Conservation (phyloP, 1,284 basidiomycete genomes). For the Pascua sp. region DNA sequence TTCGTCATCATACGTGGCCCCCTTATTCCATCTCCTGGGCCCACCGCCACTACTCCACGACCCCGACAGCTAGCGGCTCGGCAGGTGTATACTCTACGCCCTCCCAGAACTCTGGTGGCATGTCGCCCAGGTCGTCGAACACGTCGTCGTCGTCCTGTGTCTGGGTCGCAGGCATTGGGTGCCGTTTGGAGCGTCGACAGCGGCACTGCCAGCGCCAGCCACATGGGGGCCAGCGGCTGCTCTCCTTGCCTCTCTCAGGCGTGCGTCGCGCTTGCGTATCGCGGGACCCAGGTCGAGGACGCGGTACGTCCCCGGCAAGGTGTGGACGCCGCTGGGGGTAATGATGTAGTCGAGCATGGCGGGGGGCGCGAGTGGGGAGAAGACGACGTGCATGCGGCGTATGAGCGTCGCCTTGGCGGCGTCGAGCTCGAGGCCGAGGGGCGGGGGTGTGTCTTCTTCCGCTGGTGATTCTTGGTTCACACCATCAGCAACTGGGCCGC, state of each 20-base stretch:
- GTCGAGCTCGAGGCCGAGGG: slow-evolving; percentile 4
- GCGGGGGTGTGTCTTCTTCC: not conserved
- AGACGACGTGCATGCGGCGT: slow-evolving; percentile 59
- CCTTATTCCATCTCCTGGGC: too few relatives aligned
- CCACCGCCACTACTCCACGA: slow-evolving; percentile 4
- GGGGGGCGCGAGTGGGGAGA: slow-evolving; percentile 62
- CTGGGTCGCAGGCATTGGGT: too few relatives aligned
- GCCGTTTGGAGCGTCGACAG: not conserved
- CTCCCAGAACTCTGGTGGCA: slow-evolving; percentile 39
- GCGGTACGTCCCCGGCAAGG: slow-evolving; percentile 24
- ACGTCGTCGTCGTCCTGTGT: slow-evolving; percentile 7
- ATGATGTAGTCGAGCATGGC: slow-evolving; percentile 70
- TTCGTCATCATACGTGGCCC: too few relatives aligned
- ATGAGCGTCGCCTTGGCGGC: slow-evolving; percentile 49
- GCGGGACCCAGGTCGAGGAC: slow-evolving; percentile 21
- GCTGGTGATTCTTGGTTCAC: not conserved
- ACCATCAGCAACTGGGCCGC: not conserved
- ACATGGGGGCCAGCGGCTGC: not conserved
- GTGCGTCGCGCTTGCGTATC: slow-evolving; percentile 12
- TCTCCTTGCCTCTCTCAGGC: not conserved
- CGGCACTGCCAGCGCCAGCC: not conserved
- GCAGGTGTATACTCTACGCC: slow-evolving; percentile 6
- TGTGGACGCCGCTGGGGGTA: slow-evolving; percentile 57
- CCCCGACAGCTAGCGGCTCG: slow-evolving; percentile 10
- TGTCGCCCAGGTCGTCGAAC: slow-evolving; percentile 20